A percentile compares a stretch with the other conserved stretches of the same genome.
Evolutionary conservation across 768 basidiomycete species (phyloP).

Genomic region (Pisolithus sp.): DNA sequence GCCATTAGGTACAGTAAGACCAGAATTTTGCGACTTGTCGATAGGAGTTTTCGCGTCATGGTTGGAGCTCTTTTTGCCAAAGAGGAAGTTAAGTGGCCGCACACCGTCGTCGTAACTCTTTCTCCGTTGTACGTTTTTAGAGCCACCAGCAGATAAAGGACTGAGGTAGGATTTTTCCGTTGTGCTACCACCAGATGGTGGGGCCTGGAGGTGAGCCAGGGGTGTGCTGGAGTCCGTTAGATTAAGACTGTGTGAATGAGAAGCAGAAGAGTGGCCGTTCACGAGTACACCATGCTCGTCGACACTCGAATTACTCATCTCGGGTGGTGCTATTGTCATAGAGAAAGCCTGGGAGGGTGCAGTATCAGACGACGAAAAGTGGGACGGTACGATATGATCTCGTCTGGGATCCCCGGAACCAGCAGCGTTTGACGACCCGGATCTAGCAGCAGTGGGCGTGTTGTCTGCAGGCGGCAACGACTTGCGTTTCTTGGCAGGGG

Average conservation of each 20-base stretch:
- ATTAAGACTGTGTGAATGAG: background rate
- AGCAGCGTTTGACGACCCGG: slow-evolving; percentile 1
- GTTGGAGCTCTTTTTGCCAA: slow-evolving; percentile 13
- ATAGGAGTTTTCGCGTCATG: slow-evolving; percentile 7
- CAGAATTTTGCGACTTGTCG: slow-evolving; percentile 7
- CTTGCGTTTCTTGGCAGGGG: slow-evolving; percentile 4
- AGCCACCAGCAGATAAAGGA: slow-evolving; percentile 15
- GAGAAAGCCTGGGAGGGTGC: slow-evolving; percentile 32
- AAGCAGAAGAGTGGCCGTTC: background rate
- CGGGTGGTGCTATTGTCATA: slow-evolving; percentile 40
- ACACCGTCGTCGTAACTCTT: slow-evolving; percentile 42
- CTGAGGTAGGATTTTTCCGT: slow-evolving; percentile 14
- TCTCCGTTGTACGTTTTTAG: slow-evolving; percentile 18
- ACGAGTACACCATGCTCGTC: slow-evolving; percentile 5
- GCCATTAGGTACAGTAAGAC: slow-evolving; percentile 23
- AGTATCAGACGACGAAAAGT: slow-evolving; percentile 16
- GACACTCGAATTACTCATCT: slow-evolving; percentile 3
- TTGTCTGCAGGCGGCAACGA: slow-evolving; percentile 12
- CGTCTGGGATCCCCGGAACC: slow-evolving; percentile 13
- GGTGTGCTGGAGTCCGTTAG: slow-evolving; percentile 3
- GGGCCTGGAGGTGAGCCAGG: slow-evolving; percentile 9
- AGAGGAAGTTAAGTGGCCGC: slow-evolving; percentile 33
- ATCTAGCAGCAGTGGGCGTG: background rate
- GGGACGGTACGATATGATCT: slow-evolving; percentile 6
- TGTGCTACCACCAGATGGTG: slow-evolving; percentile 6